Evolutionary conservation across 2,329 filamentous ascomycete genomes (phyloP).

Genomic region (Pseudogymnoascus sp.): DNA sequence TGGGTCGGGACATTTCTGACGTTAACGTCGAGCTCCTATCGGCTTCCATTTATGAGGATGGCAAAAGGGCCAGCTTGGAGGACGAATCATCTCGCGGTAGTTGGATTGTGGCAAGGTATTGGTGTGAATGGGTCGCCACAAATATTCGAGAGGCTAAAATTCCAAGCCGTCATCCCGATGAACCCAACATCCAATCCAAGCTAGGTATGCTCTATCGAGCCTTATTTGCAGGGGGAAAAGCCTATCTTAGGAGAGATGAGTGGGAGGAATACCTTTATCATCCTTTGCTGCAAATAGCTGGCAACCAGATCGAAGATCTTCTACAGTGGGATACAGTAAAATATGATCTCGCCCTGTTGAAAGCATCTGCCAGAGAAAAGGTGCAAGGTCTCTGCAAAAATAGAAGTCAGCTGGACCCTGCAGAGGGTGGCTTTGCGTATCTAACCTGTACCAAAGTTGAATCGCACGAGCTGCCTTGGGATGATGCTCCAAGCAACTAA

Average conservation of each 20-base stretch:
- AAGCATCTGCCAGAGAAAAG: constrained; percentile 15
- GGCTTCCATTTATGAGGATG: neutral
- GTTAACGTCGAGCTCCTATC: neutral
- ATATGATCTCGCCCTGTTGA: constrained; percentile 18
- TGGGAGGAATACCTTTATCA: constrained; percentile 7
- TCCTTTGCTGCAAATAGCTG: neutral
- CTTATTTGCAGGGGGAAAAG: constrained; percentile 17
- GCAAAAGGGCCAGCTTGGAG: neutral
- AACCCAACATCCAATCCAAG: neutral
- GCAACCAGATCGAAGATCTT: constrained; percentile 6
- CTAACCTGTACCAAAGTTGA: constrained; percentile 21
- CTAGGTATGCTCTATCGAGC: constrained; percentile 16
- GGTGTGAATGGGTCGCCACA: constrained; percentile 22
- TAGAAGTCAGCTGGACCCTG: constrained; percentile 18
- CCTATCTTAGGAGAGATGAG: constrained; percentile 16
- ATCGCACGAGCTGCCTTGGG: constrained; percentile 21
- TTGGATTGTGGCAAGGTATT: constrained; percentile 18
- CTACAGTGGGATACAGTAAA: constrained; percentile 2
- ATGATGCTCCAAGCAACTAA: neutral
- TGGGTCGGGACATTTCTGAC: neutral
- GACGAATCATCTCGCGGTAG: neutral
- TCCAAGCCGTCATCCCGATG: neutral
- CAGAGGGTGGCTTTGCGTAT: constrained; percentile 17
- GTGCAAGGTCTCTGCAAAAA: constrained; percentile 18
- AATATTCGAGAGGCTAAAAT: neutral